Evolutionary conservation across 441 rosid genomes (phyloP), one percentile per base, ranked within the genome.

Genomic region (Erysimum pusillum): DNA sequence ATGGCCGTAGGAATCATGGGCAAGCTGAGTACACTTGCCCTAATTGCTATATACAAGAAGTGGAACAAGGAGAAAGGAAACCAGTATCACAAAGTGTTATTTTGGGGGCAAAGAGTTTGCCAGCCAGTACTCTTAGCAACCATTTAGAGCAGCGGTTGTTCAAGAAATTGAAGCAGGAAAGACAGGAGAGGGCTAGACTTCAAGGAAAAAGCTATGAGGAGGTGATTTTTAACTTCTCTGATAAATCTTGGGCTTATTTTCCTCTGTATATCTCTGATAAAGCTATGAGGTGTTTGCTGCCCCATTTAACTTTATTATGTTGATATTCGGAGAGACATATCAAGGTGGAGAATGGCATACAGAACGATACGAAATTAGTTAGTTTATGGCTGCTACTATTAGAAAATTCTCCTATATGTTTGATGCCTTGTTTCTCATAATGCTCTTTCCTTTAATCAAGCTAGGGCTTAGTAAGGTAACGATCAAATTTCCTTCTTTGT

Each of bases 11-110:
- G 76, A 93, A 93, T 83, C 97, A 93, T 82, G 97, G 99, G 36
- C 83, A 91, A 93, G 97, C 86, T 88, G 90, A 92, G 80, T 96
- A 94, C 85, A 96, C 98, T 45, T 96, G 99, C 81, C 99, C 99
- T 63, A 96, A 92, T 79, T 96, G 99, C 87, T 96, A 96, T 78
- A 90, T 91, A 34, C 73, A 56, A 73, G 99, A 96, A 89, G 84
- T 96, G 65, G 91, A 92, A 80, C 85, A 83, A 80, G 98, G 98
- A 46, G 96, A 92, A 83, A 91, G 98, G 46, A 87, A 73, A 80
- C 97, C 99, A 54, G 82, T 93, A 81, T 87, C 97, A 31, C 91
- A 86, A 67, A 90, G 88, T 89, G 96, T 89, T 45, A 93, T 93
- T 67, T 91, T 88, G 41, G 98, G 99, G 67, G 99, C 96, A 66